These are phyloP conservation scores for Populus euphratica DNA, from an alignment of 345 rosid species.

Conservation along the genomic window DNA sequence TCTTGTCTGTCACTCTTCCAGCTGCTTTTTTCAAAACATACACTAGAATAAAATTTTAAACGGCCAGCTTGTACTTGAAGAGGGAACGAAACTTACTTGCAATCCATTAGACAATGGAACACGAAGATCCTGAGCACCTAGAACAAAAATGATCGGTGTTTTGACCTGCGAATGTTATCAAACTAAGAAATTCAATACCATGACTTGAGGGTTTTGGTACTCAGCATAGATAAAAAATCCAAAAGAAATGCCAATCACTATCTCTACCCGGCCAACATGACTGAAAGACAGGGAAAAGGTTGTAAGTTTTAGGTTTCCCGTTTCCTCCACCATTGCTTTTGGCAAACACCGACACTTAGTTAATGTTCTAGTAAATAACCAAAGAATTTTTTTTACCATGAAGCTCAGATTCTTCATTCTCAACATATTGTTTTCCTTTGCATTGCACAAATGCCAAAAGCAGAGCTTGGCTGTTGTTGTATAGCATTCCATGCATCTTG, in stretches of 20 bases:
- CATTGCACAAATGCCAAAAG: neutral
- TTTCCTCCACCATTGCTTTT: neutral
- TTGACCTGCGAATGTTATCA: conserved; percentile 56
- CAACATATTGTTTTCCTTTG: neutral
- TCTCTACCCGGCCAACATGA: no score
- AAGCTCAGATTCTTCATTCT: neutral
- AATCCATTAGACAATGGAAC: conserved; percentile 79
- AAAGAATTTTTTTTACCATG: neutral
- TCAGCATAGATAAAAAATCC: no score
- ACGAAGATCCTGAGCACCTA: conserved; percentile 85
- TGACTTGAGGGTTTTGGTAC: no score
- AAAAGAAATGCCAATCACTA: no score
- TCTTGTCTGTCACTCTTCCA: neutral
- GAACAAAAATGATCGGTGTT: conserved; percentile 75
- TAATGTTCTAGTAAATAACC: neutral
- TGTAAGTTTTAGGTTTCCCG: neutral
- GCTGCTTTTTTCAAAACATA: neutral
- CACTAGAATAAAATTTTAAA: neutral
- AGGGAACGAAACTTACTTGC: conserved; percentile 50
- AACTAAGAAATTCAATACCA: neutral
- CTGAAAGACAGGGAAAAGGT: no score
- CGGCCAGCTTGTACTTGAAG: neutral
- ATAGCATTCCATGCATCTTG: neutral
- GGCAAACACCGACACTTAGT: neutral
- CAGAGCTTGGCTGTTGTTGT: neutral